Evolutionary conservation across 2,329 filamentous ascomycete genomes (phyloP), one percentile per base, ranked within the genome.

Genomic region (Dothistroma septosporum): DNA sequence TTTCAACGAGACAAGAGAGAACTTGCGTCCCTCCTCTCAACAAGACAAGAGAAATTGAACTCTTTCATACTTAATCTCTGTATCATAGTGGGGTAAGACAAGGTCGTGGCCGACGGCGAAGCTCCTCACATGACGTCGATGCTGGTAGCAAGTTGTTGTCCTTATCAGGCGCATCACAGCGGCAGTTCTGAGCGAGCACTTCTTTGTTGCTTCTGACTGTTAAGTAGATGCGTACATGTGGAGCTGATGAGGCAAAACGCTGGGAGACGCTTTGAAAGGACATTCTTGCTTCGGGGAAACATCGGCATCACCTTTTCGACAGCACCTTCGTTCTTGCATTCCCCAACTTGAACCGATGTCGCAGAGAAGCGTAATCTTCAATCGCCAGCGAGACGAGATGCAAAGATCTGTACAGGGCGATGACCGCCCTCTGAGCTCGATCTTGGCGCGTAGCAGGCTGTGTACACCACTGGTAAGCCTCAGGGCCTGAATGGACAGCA

Each of bases 31-130:
- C 11, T 14, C n/a, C 21, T 53, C 1, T 31, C 21, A 19, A 31
- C 16, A 12, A 31, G n/a, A n/a, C 28, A 53, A 53, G 11, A 53
- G 10, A 33, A 3, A 12, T 4, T 10, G 11, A 49, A 49, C 50
- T 35, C 31, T n/a, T 53, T 35, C 50, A n/a, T 53, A 53, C 50
- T 53, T 53, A 53, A 53, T 28, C 47, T 53, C 31, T 31, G 4
- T 19, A 19, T 32, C n/a, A 31, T 21, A 21, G 50, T 53, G 50
- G 50, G 50, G 50, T 53, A 53, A 31, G 22, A 35, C 50, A 35
- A 53, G 24, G 50, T 35, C 31, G 31, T 53, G 24, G 50, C 50
- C 31, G 24, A 35, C 24, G 47, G 50, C 24, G 31, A 31, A 53
- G 50, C 50, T 53, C 50, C 31, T 31, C 28, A 14, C 50, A 32